Conservation (phyloP, 257 asterid species). For the Striga asiatica region DNA sequence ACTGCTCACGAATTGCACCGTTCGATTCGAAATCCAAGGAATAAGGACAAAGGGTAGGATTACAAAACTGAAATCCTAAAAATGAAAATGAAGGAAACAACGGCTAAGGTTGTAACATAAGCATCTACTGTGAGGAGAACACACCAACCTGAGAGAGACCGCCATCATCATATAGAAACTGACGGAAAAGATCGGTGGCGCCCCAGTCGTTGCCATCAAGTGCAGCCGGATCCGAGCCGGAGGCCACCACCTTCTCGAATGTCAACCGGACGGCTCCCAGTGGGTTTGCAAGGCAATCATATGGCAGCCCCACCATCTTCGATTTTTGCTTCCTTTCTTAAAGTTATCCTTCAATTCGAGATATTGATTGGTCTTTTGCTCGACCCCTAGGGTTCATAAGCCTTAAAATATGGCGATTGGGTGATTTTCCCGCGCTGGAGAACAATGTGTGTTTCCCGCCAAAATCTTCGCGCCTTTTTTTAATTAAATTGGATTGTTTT, state of each 20-base stretch:
- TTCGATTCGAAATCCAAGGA: neutral
- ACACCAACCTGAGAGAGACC: conserved; percentile 52
- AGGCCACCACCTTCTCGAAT: conserved; percentile 60
- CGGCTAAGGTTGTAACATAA: too few relatives aligned
- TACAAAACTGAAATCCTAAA: neutral
- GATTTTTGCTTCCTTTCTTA: neutral
- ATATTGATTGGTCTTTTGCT: neutral
- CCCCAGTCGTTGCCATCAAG: conserved; percentile 88
- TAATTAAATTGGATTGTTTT: neutral
- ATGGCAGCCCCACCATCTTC: conserved; percentile 69
- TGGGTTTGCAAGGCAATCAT: conserved; percentile 78
- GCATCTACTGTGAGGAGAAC: neutral
- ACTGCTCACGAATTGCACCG: neutral
- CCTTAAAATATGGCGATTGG: conserved; percentile 2
- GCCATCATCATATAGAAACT: conserved; percentile 52
- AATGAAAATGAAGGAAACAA: too few relatives aligned
- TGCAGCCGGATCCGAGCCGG: conserved; percentile 30
- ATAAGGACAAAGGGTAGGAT: neutral
- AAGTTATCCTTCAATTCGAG: neutral
- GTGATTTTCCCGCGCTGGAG: conserved; percentile 20
- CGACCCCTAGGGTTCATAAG: conserved; percentile 14
- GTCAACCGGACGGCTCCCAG: conserved; percentile 88
- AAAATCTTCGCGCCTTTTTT: conserved; percentile 18
- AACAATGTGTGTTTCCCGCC: conserved; percentile 18
- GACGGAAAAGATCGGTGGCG: conserved; percentile 51